Base-by-base conservation (phyloP, 2,329 filamentous ascomycete genomes). In the Penicillium sclerotigenum region DNA sequence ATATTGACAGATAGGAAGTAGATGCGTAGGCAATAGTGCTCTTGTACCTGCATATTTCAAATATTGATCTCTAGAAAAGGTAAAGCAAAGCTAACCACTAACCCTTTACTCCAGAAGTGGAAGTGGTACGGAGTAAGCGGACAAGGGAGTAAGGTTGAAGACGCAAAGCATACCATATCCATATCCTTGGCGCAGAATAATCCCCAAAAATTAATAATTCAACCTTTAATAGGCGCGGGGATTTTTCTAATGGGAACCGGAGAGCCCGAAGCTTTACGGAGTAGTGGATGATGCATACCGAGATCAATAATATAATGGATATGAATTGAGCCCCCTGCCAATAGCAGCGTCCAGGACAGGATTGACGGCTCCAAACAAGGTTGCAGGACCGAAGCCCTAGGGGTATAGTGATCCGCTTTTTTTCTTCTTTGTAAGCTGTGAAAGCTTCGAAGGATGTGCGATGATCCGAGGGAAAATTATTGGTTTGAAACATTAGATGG, bases 341-440 rank as follows among this genome's bases (percentile, higher is more conserved):
- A 49, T 54, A 16, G 22, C 36, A 34, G 11, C 31, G 36, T 31
- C 14, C 0, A 28, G 8, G 11, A 22, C 29, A 4, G 28, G 13
- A n/a, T 11, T 33, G 34, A 42, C 6, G 52, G 26, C 31, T 33
- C 61, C 56, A 46, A 47, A 64, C 57, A 64, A 57, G 53, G 60
- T 54, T 61, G 49, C 18, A 45, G 49, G 47, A 57, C 63, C 63
- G 61, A 64, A 59, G 54, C 53, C 53, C 52, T 64, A 43, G 52
- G 37, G 52, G 24, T 47, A 22, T n/a, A 2, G 51, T 58, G 55
- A 31, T 59, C 62, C 54, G 37, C 59, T 38, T 46, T 33, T 31
- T 45, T 31, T 14, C 59, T 36, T 42, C 20, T 42, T 42, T 28
- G n/a, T n/a, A n/a, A n/a, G n/a, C 40, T 33, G 56, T 56, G 40